Evolutionary conservation across 768 basidiomycete genomes (phyloP).

Genomic region (Tricholoma sp.): DNA sequence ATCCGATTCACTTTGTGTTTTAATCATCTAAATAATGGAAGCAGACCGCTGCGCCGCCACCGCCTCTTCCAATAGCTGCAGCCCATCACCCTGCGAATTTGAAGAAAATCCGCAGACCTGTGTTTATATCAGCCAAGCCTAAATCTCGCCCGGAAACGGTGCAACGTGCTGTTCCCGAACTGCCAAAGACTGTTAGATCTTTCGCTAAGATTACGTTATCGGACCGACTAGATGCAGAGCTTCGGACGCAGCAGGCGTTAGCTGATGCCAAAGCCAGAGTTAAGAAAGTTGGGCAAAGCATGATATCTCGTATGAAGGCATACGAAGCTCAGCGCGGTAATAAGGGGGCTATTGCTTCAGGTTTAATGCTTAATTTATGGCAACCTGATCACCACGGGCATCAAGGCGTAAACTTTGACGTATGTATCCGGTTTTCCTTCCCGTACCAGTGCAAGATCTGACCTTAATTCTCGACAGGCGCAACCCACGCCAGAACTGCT

Average conservation of each 20-base stretch:
- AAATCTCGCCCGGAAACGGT: not conserved
- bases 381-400: constrained; percentile 3
- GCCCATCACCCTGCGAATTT: constrained; percentile 39
- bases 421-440: constrained; percentile 1
- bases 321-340: constrained; percentile 3
- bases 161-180: not conserved
- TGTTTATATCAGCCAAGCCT: constrained; percentile 17
- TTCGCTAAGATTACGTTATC: constrained; percentile 17
- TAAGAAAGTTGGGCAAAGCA: constrained; percentile 5
- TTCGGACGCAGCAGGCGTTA: constrained; percentile 20
- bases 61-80: constrained; percentile 39
- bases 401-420: constrained; percentile 14
- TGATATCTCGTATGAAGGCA: constrained; percentile 2
- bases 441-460: not conserved
- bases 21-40: not conserved
- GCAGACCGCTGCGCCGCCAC: constrained; percentile 3
- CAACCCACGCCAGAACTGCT: constrained; percentile 18
- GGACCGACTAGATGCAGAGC: constrained; percentile 17
- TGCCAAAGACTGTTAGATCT: not conserved
- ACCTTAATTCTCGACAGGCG: constrained; percentile 6
- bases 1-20: not conserved
- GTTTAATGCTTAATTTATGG: constrained; percentile 14
- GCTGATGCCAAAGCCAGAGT: constrained; percentile 17
- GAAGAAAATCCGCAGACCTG: constrained; percentile 25
- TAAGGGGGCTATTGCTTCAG: not conserved